Conservation (phyloP, 1,139 yeast species). For the Wickerhamiella infanticola region DNA sequence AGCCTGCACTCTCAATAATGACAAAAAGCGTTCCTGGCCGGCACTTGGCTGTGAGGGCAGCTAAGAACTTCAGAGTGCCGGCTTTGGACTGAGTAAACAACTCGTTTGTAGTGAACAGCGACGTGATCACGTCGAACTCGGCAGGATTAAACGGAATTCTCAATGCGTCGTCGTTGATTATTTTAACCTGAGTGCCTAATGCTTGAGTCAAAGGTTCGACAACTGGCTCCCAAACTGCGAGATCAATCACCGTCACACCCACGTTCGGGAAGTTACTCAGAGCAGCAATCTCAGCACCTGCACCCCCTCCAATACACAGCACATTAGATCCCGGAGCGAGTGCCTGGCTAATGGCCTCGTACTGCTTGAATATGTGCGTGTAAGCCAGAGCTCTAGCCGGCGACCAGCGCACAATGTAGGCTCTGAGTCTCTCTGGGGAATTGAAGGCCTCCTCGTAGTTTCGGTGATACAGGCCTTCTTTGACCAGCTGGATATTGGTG, state of each 20-base stretch:
- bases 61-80: slow-evolving; percentile 46
- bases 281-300: slow-evolving; percentile 70
- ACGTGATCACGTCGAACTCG: slow-evolving; percentile 36
- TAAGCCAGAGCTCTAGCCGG: slow-evolving; percentile 70
- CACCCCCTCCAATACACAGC: slow-evolving; percentile 76
- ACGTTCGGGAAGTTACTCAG: slow-evolving; percentile 24
- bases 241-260: slow-evolving; percentile 45
- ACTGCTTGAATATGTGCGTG: slow-evolving; percentile 39
- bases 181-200: slow-evolving; percentile 3
- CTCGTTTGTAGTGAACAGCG: slow-evolving; percentile 77
- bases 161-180: slow-evolving; percentile 29
- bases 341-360: slow-evolving; percentile 14
- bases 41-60: slow-evolving; percentile 31
- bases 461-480: slow-evolving; percentile 51
- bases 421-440: slow-evolving; percentile 46
- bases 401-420: slow-evolving; percentile 75
- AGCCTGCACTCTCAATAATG: slow-evolving; percentile 80
- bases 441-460: slow-evolving; percentile 58
- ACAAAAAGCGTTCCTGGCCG: slow-evolving; percentile 42
- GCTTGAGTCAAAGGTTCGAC: slow-evolving; percentile 18
- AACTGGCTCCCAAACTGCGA: slow-evolving; percentile 60
- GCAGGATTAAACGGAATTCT: slow-evolving; percentile 18
- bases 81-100: slow-evolving; percentile 54
- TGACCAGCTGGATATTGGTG: slow-evolving; percentile 44
- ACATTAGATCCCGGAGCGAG: slow-evolving; percentile 21